Evolutionary conservation across 169 alveolate species (phyloP), one percentile per base, ranked within the genome.

Genomic region (Babesia gibsoni): DNA sequence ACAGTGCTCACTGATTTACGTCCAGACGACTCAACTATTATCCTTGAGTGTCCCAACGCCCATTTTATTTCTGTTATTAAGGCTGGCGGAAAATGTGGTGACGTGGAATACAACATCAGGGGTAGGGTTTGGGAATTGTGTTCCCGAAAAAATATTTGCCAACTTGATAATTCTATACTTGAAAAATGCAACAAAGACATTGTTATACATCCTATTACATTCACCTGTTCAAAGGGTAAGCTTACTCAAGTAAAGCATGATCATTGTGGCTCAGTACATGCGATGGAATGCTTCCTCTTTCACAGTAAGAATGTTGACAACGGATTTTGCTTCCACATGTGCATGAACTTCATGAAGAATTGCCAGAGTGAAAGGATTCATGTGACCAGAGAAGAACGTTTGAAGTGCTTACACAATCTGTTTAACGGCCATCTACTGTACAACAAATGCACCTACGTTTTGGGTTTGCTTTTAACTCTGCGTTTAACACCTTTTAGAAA

Each of bases 241-340:
- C 37, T 22, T 5, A n/a, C 12, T 12, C 16, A n/a, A n/a, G 8
- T 59, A 12, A 2, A 5, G 14, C 29, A 29, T n/a, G 32, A 29
- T 35, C 36, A 53, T 48, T 22, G 16, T 20, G 3, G 18, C 30
- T 0, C 49, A 77, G 88, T 65, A 30, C 66, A 23, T 12, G 69
- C 49, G 20, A 52, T 46, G 46, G 79, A 69, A 36, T 79, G 88
- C 58, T 35, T 52, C 0, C 61, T 79, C 3, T 67, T 79, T 39
- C 25, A 63, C 30, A 48, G 73, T 5, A 25, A 10, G 22, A 35
- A 42, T 20, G 23, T 22, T 6, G 46, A 20, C 0, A 52, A 79
- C 43, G 52, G 35, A 30, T 68, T 68, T 29, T 79, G 88, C 50
- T n/a, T 46, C 65, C 52, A 52, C 52, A 22, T 67, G 18, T 79